Conservation (phyloP, 352 stramenopile species). For the Globisporangium radiosum region DNA sequence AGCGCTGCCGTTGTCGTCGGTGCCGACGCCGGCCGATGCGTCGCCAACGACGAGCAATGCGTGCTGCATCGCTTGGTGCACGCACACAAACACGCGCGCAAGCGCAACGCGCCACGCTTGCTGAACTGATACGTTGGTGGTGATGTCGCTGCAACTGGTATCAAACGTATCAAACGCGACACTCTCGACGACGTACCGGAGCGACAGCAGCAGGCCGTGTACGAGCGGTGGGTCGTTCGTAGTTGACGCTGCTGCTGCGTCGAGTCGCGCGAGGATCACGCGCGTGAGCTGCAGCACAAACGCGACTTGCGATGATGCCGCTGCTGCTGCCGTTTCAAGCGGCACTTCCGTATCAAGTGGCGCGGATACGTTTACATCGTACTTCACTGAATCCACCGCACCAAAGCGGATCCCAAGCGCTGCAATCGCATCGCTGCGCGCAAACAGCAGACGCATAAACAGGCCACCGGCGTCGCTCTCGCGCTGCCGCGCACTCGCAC, state of each 20-base stretch:
- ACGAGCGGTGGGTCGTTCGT: constrained; percentile 61
- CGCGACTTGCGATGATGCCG: constrained; percentile 23
- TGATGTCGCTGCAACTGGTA: too few species aligned
- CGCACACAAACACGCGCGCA: constrained; percentile 35
- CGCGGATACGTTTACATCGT: too few species aligned
- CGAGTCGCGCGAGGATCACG: constrained; percentile 39
- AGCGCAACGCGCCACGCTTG: constrained; percentile 37
- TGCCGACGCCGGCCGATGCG: constrained; percentile 53
- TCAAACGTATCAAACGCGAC: constrained; percentile 33
- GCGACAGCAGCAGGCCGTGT: constrained; percentile 66
- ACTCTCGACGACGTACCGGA: constrained; percentile 72
- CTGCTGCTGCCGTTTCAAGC: neutral
- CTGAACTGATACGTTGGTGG: neutral
- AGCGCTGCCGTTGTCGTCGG: constrained; percentile 26
- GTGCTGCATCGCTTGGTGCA: constrained; percentile 56
- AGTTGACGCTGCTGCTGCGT: constrained; percentile 13
- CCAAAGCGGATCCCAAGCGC: constrained; percentile 29
- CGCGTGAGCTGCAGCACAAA: constrained; percentile 55
- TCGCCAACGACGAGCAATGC: constrained; percentile 72
- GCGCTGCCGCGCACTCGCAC: constrained; percentile 63
- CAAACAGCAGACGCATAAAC: constrained; percentile 79
- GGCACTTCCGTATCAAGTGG: neutral
- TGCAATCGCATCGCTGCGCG: constrained; percentile 43
- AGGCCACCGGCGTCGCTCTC: constrained; percentile 84
- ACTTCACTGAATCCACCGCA: neutral